phyloP scores from a whole-genome alignment of 2,329 filamentous ascomycete genomes.

The Cadophora malorum region DNA sequence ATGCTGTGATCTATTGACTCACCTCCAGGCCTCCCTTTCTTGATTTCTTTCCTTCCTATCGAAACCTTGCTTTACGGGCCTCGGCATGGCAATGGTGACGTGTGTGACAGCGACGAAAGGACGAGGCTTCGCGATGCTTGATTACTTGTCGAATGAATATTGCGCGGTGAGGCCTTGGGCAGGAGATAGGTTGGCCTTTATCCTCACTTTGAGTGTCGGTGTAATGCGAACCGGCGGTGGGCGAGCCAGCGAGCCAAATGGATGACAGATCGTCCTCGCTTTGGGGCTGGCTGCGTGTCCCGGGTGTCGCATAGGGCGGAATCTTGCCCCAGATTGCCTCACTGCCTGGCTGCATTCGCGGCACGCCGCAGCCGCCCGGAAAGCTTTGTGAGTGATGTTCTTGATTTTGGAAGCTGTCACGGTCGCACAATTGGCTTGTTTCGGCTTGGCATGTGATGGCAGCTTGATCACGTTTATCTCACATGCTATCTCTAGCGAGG shows the following conservation, averaged over 20 bases:
- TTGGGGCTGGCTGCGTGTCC: background rate
- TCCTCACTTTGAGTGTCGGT: slow-evolving; percentile 15
- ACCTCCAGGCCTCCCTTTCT: background rate
- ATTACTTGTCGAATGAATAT: background rate
- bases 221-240: slow-evolving; percentile 16
- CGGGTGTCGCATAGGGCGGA: slow-evolving; percentile 1
- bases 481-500: background rate
- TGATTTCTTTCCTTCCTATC: slow-evolving; percentile 12
- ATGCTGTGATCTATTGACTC: slow-evolving; percentile 1
- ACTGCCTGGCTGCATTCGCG: slow-evolving; percentile 1
- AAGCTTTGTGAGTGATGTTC: background rate
- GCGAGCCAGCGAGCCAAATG: slow-evolving; percentile 5
- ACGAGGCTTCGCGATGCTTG: slow-evolving; percentile 12
- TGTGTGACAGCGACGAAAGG: slow-evolving; percentile 11
- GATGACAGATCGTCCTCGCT: slow-evolving; percentile 2
- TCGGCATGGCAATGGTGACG: slow-evolving; percentile 14
- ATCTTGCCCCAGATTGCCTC: slow-evolving; percentile 3
- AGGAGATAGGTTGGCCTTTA: background rate
- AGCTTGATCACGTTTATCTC: slow-evolving; percentile 5
- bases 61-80: background rate
- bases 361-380: slow-evolving; percentile 15
- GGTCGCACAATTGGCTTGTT: background rate
- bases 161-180: background rate
- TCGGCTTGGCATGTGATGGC: slow-evolving; percentile 2
- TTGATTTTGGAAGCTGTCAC: background rate